These are phyloP conservation scores for Dittrichia graveolens DNA, from an alignment of 129 eudicot genomes.

Conservation along the genomic window DNA sequence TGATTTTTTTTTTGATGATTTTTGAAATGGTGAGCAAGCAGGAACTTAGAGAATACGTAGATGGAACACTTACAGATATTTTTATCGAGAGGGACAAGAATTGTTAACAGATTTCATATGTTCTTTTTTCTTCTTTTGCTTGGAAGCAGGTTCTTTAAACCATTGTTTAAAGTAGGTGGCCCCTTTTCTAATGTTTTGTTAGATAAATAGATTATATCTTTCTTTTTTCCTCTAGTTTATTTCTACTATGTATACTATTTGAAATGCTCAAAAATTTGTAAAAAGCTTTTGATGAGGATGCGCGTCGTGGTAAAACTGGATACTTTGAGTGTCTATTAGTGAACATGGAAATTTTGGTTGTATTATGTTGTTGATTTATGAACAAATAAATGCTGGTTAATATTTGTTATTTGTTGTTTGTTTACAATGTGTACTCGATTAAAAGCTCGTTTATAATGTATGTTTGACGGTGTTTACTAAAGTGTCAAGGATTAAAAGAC, in stretches of 20 bases:
- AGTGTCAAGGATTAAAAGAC: too few relatives aligned
- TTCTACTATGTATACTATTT: slow-evolving; percentile 11
- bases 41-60: slow-evolving; percentile 97
- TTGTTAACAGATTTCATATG: not conserved
- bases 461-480: too few relatives aligned
- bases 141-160: not conserved
- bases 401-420: too few relatives aligned
- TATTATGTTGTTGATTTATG: too few relatives aligned
- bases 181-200: too few relatives aligned
- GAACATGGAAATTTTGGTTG: too few relatives aligned
- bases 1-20: too few relatives aligned
- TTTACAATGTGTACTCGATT: too few relatives aligned
- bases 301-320: slow-evolving; percentile 86
- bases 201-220: not conserved
- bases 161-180: not conserved
- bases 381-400: too few relatives aligned
- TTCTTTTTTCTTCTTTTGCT: slow-evolving; percentile 16
- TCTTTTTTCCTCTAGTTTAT: not conserved
- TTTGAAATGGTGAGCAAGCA: slow-evolving; percentile 96
- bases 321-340: slow-evolving; percentile 83
- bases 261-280: not conserved
- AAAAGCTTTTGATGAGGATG: slow-evolving; percentile 93
- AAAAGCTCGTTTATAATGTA: too few relatives aligned
- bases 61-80: slow-evolving; percentile 94
- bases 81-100: slow-evolving; percentile 89